Percentiles rank a stretch among this genome's conserved stretches.
phyloP scores from a whole-genome alignment of 2,329 filamentous ascomycete genomes.

The Pestalotiopsis sp. region DNA sequence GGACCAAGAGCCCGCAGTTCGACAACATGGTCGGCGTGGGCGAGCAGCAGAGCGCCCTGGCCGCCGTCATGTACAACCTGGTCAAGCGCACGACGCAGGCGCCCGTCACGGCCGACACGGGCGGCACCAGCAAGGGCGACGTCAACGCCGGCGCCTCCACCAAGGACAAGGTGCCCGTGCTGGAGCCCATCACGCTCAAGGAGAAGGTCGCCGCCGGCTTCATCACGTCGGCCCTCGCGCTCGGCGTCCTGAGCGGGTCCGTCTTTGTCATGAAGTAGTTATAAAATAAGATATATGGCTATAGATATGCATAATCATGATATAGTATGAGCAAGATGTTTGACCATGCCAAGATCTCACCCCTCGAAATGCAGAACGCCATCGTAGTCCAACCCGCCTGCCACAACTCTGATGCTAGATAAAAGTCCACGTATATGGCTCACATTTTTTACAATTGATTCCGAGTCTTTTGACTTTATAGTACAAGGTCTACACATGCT shows the following conservation, averaged over 20 bases:
- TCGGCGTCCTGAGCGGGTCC: constrained; percentile 50
- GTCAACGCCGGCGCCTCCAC: constrained; percentile 41
- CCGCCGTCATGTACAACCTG: constrained; percentile 62
- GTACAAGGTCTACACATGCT: too few species aligned
- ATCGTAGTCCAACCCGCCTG: too few species aligned
- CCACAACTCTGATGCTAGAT: too few species aligned
- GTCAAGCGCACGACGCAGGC: constrained; percentile 36
- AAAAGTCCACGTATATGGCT: too few species aligned
- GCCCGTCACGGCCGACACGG: constrained; percentile 53
- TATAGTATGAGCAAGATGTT: neutral
- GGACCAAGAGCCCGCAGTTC: constrained; percentile 53
- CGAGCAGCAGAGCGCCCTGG: constrained; percentile 68
- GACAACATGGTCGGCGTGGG: constrained; percentile 65
- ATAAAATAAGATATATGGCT: neutral
- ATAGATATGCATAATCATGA: neutral
- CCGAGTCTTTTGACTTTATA: too few species aligned
- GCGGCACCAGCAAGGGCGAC: constrained; percentile 59
- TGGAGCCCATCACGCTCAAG: constrained; percentile 44
- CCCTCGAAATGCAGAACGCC: too few species aligned
- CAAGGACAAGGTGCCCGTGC: constrained; percentile 21
- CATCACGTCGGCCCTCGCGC: constrained; percentile 49
- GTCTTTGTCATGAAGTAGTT: constrained; percentile 43
- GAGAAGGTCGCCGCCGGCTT: constrained; percentile 59
- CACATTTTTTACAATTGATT: too few species aligned
- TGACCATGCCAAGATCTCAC: too few species aligned